Conservation (phyloP, 2,329 filamentous ascomycete species). For the Ophiognomonia clavigignenti-juglandacearum region DNA sequence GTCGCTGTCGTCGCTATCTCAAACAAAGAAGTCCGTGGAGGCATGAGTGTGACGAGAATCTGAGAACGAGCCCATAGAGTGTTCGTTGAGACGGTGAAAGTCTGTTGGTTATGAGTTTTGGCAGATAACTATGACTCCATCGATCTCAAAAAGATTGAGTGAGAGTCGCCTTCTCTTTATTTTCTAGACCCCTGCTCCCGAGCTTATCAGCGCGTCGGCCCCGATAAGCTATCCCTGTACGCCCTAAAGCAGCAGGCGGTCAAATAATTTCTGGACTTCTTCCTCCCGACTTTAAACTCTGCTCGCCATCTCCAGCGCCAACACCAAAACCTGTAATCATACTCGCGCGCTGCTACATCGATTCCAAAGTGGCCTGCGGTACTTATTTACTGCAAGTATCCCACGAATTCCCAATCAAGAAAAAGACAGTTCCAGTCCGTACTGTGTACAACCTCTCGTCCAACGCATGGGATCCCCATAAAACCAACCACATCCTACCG, state of each 20-base stretch:
- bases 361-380: too few relatives aligned
- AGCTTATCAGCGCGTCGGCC: conserved; percentile 19
- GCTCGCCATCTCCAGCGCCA: too few relatives aligned
- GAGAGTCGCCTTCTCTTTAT: neutral
- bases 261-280: conserved; percentile 22
- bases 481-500: too few relatives aligned
- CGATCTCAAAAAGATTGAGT: neutral
- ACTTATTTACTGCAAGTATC: too few relatives aligned
- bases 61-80: conserved; percentile 17
- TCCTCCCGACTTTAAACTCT: neutral
- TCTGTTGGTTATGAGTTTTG: too few relatives aligned
- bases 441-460: neutral
- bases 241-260: conserved; percentile 20
- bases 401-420: too few relatives aligned
- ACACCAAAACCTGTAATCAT: too few relatives aligned
- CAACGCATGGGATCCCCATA: too few relatives aligned
- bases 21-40: conserved; percentile 13
- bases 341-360: too few relatives aligned
- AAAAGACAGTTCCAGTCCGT: neutral
- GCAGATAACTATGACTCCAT: neutral
- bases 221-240: neutral
- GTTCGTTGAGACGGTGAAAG: neutral
- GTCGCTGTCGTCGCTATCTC: conserved; percentile 14
- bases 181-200: neutral
- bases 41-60: conserved; percentile 22